Evolutionary conservation across 352 stramenopile genomes (phyloP).

Genomic region (Pythium utonaiense): DNA sequence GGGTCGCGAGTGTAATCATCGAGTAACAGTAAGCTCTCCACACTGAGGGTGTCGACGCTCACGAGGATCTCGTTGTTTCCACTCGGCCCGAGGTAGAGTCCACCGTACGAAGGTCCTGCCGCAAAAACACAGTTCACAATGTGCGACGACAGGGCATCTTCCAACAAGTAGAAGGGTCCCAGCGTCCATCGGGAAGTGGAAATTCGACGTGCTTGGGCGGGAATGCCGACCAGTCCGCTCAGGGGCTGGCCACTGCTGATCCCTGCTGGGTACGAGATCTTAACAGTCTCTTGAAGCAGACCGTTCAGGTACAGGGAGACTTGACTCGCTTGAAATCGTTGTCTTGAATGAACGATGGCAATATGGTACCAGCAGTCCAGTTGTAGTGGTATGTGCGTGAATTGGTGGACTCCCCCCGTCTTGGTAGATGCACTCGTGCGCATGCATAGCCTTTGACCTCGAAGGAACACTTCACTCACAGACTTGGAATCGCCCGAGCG

Average conservation of each 20-base stretch:
- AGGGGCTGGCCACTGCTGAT: slow-evolving; percentile 48
- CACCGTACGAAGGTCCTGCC: slow-evolving; percentile 49
- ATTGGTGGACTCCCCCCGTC: slow-evolving; percentile 38
- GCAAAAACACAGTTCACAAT: slow-evolving; percentile 55
- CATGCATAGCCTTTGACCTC: slow-evolving; percentile 64
- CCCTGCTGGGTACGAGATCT: slow-evolving; percentile 65
- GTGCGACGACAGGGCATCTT: slow-evolving; percentile 45
- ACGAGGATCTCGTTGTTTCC: slow-evolving; percentile 50
- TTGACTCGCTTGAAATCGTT: slow-evolving; percentile 70
- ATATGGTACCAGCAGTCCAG: slow-evolving; percentile 47
- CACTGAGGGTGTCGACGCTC: slow-evolving; percentile 42
- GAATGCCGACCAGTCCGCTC: slow-evolving; percentile 54
- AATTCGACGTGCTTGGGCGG: slow-evolving; percentile 39
- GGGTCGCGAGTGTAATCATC: slow-evolving; percentile 68
- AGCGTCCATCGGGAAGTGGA: slow-evolving; percentile 50
- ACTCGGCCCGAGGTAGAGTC: slow-evolving; percentile 46
- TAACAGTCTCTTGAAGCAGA: slow-evolving; percentile 59
- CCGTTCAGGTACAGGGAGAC: slow-evolving; percentile 62
- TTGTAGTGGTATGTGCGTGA: slow-evolving; percentile 45
- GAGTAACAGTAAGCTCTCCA: slow-evolving; percentile 46
- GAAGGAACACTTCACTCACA: slow-evolving; percentile 62
- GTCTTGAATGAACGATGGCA: slow-evolving; percentile 50
- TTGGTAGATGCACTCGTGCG: slow-evolving; percentile 40
- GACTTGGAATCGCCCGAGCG: slow-evolving; percentile 67
- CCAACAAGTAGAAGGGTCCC: slow-evolving; percentile 61